Conservation (phyloP, 2,329 filamentous ascomycete species). For the Nannizziopsis barbatae region DNA sequence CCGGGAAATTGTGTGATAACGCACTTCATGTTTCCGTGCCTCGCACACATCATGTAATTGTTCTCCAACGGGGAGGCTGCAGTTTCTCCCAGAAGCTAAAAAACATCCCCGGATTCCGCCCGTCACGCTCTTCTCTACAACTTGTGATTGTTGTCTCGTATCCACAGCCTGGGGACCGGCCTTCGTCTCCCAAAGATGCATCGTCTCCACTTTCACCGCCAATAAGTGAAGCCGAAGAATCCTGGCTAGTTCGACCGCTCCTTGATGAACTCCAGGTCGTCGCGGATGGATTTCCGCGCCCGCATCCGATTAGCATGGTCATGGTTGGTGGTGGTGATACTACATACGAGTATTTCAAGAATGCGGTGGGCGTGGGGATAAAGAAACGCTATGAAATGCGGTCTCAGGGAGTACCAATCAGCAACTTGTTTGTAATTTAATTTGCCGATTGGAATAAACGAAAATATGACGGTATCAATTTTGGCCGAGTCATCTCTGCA, state of each 20-base stretch:
- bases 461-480: too few relatives aligned
- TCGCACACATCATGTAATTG: constrained; percentile 59
- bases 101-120: constrained; percentile 69
- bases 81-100: constrained; percentile 71
- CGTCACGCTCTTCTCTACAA: constrained; percentile 53
- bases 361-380: constrained; percentile 59
- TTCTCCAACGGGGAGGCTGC: constrained; percentile 73
- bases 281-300: constrained; percentile 55
- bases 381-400: constrained; percentile 68
- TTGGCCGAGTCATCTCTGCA: too few relatives aligned
- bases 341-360: constrained; percentile 52
- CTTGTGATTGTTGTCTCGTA: constrained; percentile 46
- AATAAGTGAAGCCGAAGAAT: constrained; percentile 22
- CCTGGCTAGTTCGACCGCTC: constrained; percentile 51
- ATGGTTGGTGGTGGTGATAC: constrained; percentile 64
- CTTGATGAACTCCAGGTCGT: constrained; percentile 65
- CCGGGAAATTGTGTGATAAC: constrained; percentile 53
- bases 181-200: neutral
- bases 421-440: constrained; percentile 47
- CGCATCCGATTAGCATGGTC: constrained; percentile 67
- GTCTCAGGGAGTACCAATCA: constrained; percentile 67
- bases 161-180: constrained; percentile 30
- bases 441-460: neutral
- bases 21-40: constrained; percentile 43
- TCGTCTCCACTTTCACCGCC: constrained; percentile 1